These are phyloP conservation scores for Ephemerocybe angulata DNA, from an alignment of 768 basidiomycete genomes.

Conservation along the genomic window DNA sequence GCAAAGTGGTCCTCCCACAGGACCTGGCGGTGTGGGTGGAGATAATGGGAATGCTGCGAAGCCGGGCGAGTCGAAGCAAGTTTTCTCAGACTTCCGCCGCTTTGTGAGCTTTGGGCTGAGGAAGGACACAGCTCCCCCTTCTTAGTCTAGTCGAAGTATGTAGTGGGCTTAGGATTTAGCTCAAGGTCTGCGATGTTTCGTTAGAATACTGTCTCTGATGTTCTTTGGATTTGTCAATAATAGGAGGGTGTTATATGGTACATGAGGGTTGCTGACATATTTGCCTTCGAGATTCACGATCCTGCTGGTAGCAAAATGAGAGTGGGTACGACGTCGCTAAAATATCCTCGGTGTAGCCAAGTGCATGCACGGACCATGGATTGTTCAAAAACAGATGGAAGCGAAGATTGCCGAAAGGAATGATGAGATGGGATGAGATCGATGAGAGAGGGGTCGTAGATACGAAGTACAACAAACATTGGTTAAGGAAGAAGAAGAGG, in stretches of 20 bases:
- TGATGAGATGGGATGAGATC: neutral
- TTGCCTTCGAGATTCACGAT: too few species aligned
- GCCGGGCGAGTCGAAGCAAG: constrained; percentile 58
- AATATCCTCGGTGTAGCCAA: neutral
- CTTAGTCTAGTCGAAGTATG: too few species aligned
- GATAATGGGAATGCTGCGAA: constrained; percentile 44
- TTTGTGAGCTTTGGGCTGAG: constrained; percentile 88
- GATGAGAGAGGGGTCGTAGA: neutral
- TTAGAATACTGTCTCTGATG: neutral
- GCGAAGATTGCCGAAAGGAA: too few species aligned
- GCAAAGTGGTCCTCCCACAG: constrained; percentile 58
- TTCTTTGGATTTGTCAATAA: neutral
- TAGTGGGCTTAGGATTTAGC: too few species aligned
- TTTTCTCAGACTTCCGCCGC: constrained; percentile 84
- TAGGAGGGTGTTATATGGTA: neutral
- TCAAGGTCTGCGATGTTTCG: neutral
- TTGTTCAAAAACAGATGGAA: too few species aligned
- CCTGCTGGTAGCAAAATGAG: neutral
- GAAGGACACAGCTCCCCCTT: constrained; percentile 49
- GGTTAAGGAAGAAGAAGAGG: neutral
- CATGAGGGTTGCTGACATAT: neutral
- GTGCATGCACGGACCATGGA: neutral
- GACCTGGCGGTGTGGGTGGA: too few species aligned
- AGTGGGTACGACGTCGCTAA: neutral
- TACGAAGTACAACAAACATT: neutral